Evolutionary conservation across 331 rosid species (phyloP).

Genomic region (Quercus lobata): DNA sequence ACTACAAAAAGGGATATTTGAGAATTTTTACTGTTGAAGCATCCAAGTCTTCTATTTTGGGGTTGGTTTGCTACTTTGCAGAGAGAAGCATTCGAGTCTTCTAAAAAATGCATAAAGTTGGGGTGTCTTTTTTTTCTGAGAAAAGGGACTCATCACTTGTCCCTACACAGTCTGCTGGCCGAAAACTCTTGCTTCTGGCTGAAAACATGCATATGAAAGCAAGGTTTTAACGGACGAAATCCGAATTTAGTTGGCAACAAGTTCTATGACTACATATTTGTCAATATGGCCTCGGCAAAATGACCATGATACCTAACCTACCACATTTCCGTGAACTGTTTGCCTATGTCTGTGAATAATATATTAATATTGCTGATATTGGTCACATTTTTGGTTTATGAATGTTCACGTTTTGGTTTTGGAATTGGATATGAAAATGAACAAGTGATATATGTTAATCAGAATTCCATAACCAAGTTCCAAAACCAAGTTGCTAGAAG

Average conservation of each 20-base stretch:
- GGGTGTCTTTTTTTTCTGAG: constrained; percentile 19
- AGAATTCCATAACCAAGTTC: too few relatives aligned
- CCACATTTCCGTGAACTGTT: too few relatives aligned
- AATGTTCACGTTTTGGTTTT: too few relatives aligned
- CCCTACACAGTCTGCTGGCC: constrained; percentile 41
- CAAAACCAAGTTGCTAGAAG: too few relatives aligned
- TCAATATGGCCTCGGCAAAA: background rate
- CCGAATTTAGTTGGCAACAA: constrained; percentile 14
- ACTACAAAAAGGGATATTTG: background rate
- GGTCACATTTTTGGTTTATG: too few relatives aligned
- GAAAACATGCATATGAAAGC: constrained; percentile 10
- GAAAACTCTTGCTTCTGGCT: constrained; percentile 40
- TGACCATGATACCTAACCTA: background rate
- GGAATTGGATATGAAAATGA: too few relatives aligned
- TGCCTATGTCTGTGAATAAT: too few relatives aligned
- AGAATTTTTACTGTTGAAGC: constrained; percentile 26
- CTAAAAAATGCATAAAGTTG: constrained; percentile 21
- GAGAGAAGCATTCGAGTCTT: background rate
- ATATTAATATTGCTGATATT: too few relatives aligned
- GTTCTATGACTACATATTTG: background rate
- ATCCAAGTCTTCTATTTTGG: background rate
- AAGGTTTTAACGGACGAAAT: background rate
- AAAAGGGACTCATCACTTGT: constrained; percentile 32
- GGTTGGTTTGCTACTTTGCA: too few relatives aligned
- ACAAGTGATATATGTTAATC: too few relatives aligned